Conservation (phyloP, 768 basidiomycete species). For the Suillus clintonianus region DNA sequence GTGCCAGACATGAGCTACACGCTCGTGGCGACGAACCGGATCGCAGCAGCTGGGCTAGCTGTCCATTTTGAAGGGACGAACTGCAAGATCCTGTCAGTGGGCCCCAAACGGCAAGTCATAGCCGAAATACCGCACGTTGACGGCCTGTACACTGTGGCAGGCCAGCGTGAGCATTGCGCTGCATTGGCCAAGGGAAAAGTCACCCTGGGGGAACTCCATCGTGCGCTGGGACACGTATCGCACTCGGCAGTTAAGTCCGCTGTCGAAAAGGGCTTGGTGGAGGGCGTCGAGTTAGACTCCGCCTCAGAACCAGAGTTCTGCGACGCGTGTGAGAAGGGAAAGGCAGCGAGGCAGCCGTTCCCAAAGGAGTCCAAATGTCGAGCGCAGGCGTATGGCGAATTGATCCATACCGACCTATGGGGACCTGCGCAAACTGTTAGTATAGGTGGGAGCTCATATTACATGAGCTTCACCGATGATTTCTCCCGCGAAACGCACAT, state of each 20-base stretch:
- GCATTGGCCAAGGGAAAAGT: background rate
- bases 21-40: background rate
- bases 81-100: background rate
- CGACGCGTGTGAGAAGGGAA: constrained; percentile 32
- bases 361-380: background rate
- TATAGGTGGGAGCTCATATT: constrained; percentile 31
- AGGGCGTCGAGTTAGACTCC: constrained; percentile 27
- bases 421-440: background rate
- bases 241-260: background rate
- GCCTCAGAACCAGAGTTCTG: constrained; percentile 24
- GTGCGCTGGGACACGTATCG: background rate
- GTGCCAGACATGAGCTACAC: background rate
- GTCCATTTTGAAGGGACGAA: background rate
- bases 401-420: constrained; percentile 14
- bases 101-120: background rate
- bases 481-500: constrained; percentile 24
- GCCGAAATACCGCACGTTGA: background rate
- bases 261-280: constrained; percentile 14
- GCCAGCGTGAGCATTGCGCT: background rate
- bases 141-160: background rate
- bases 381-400: constrained; percentile 5
- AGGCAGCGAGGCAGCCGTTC: constrained; percentile 24
- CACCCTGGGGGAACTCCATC: background rate
- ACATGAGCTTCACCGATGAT: constrained; percentile 39
- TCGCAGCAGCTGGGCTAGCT: background rate